Base-by-base conservation (phyloP, 2,329 filamentous ascomycete species). In the Furcasterigmium sp. region DNA sequence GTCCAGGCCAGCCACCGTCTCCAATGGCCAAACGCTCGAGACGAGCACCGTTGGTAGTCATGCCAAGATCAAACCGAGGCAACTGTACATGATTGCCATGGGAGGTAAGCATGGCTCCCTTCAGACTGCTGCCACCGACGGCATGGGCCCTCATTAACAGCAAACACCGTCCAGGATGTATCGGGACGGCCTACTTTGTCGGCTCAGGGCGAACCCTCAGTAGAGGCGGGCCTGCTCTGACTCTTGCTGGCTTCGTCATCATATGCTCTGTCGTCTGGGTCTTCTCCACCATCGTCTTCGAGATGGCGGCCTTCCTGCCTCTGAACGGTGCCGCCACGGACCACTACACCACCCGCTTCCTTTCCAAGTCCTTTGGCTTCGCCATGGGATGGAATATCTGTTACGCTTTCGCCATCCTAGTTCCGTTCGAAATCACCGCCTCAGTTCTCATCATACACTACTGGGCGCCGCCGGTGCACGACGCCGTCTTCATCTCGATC, bases 351-450 rank as follows among this genome's bases (percentile, higher is more conserved):
- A 75, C 80, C 30, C 83, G 87, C n/a, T 88, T 91, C 54, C 74
- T 89, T 50, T 82, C 87, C 55, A 81, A 79, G 11, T 82, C 81
- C 43, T 68, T 89, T 37, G 85, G 84, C 7, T 90, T 90, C 54
- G 75, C 85, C 17, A 85, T 90, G 75, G 86, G 87, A 15, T 91
- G 85, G 85, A 82, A 87, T 46, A 91, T 91, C 64, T 91, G 84
- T 82, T 89, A 89, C 56, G 82, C 76, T 29, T 91, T 82, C 84
- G 73, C 80, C n/a, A 79, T 84, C 45, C 87, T 84, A 0, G 86
- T 79, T 52, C 83, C 84, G 1, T 73, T 89, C 8, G 85, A 91
- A 57, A 69, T 90, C 29, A 85, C 80, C 1, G 83, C 84, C 0
- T 80, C 84, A 2, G 85, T 84, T 5, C 67, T 89, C 38, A 85